phyloP scores from a whole-genome alignment of 2,329 filamentous ascomycete genomes.

The Verticillium zaregamsianum region DNA sequence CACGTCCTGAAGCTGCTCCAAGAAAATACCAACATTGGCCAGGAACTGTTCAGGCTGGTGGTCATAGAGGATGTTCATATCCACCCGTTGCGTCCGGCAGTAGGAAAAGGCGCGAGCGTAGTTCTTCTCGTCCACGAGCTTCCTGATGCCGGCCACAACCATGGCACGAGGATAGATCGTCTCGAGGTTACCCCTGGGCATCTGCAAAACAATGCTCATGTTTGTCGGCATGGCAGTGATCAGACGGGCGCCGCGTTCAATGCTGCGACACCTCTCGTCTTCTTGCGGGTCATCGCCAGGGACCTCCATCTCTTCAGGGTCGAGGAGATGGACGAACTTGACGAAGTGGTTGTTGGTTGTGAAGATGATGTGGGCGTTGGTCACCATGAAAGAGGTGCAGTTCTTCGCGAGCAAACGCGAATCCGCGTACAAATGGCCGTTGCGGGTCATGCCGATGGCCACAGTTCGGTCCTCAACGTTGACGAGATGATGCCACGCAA shows the following conservation, averaged over 20 bases:
- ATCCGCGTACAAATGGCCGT: slow-evolving; percentile 76
- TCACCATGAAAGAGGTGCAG: slow-evolving; percentile 86
- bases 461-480: slow-evolving; percentile 18
- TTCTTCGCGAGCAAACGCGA: slow-evolving; percentile 72
- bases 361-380: slow-evolving; percentile 78
- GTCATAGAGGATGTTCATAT: slow-evolving; percentile 97
- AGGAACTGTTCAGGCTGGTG: slow-evolving; percentile 87
- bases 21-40: slow-evolving; percentile 67
- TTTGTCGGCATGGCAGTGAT: slow-evolving; percentile 86
- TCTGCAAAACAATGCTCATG: slow-evolving; percentile 84
- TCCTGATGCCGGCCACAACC: slow-evolving; percentile 84
- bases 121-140: slow-evolving; percentile 72
- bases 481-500: slow-evolving; percentile 46
- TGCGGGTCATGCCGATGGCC: slow-evolving; percentile 64
- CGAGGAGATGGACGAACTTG: slow-evolving; percentile 84
- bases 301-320: slow-evolving; percentile 65
- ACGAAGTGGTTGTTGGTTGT: slow-evolving; percentile 90
- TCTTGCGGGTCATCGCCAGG: slow-evolving; percentile 85
- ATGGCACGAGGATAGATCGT: slow-evolving; percentile 91
- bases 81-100: slow-evolving; percentile 88
- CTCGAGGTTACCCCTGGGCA: slow-evolving; percentile 93
- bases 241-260: slow-evolving; percentile 83
- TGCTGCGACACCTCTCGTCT: slow-evolving; percentile 86
- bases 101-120: slow-evolving; percentile 82
- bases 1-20: slow-evolving; percentile 78